Conservation (phyloP, 495 filamentous ascomycete species). For the Hyaloscypha hepaticicola region DNA sequence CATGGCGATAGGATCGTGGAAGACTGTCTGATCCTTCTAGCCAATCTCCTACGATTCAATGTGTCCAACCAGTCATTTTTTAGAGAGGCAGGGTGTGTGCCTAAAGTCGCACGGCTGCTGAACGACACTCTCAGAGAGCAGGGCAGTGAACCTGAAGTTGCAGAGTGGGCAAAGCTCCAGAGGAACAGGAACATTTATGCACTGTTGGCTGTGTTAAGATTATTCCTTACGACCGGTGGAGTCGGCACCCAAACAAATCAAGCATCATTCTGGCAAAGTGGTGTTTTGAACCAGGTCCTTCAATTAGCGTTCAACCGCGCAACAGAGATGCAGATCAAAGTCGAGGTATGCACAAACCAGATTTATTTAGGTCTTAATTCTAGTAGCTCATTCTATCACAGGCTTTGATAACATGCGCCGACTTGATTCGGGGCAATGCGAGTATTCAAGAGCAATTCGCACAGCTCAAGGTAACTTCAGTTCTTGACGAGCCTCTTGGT, state of each 20-base stretch:
- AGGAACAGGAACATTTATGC: constrained; percentile 92
- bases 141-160: constrained; percentile 58
- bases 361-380: background rate
- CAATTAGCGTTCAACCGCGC: constrained; percentile 78
- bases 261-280: constrained; percentile 76
- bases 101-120: constrained; percentile 69
- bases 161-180: constrained; percentile 72
- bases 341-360: constrained; percentile 58
- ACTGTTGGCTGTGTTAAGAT: constrained; percentile 75
- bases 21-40: constrained; percentile 90
- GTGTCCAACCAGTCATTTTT: constrained; percentile 92
- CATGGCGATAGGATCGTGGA: constrained; percentile 89
- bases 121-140: constrained; percentile 57
- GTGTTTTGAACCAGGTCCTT: constrained; percentile 77
- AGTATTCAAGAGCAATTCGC: constrained; percentile 83
- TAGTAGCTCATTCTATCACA: constrained; percentile 34
- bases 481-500: constrained; percentile 45
- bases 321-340: constrained; percentile 73
- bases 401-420: constrained; percentile 82
- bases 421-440: constrained; percentile 81
- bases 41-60: constrained; percentile 87
- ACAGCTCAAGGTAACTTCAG: constrained; percentile 69
- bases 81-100: constrained; percentile 82
- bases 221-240: constrained; percentile 81
- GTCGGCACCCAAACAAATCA: constrained; percentile 82